These are phyloP conservation scores for Mortierella sp. DNA, from an alignment of 371 early-diverging fungal genomes.

Conservation along the genomic window DNA sequence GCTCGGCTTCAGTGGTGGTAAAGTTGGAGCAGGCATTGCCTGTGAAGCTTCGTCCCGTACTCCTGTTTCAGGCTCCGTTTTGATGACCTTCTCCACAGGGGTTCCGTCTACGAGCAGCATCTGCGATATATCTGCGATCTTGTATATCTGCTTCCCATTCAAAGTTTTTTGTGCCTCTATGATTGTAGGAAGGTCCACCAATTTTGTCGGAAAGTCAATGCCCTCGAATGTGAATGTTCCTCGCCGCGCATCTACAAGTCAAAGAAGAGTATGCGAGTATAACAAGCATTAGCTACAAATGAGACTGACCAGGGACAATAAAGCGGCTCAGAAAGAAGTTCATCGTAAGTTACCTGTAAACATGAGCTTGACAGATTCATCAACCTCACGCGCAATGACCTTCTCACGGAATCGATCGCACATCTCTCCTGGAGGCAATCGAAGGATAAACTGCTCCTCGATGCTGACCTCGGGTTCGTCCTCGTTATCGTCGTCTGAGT, in stretches of 20 bases:
- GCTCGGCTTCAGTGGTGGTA: constrained; percentile 59
- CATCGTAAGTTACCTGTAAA: constrained; percentile 68
- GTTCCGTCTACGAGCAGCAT: constrained; percentile 57
- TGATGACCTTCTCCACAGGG: constrained; percentile 21
- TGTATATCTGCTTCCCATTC: constrained; percentile 96
- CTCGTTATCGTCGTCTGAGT: constrained; percentile 63
- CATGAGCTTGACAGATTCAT: constrained; percentile 72
- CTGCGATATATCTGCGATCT: constrained; percentile 98
- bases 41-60: neutral
- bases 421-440: constrained; percentile 79
- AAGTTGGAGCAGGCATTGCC: constrained; percentile 19
- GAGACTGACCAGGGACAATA: neutral
- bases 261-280: neutral
- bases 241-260: constrained; percentile 72
- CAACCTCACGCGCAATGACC: constrained; percentile 78
- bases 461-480: constrained; percentile 75
- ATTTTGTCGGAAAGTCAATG: constrained; percentile 69
- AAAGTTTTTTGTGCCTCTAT: constrained; percentile 97
- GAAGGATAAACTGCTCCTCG: constrained; percentile 86
- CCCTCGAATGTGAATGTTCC: constrained; percentile 78
- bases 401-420: constrained; percentile 73
- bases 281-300: neutral
- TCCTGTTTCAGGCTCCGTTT: constrained; percentile 13
- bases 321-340: neutral
- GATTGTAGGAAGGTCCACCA: constrained; percentile 97